Evolutionary conservation across 2,329 filamentous ascomycete genomes (phyloP).

Genomic region (Aspergillus sp.): DNA sequence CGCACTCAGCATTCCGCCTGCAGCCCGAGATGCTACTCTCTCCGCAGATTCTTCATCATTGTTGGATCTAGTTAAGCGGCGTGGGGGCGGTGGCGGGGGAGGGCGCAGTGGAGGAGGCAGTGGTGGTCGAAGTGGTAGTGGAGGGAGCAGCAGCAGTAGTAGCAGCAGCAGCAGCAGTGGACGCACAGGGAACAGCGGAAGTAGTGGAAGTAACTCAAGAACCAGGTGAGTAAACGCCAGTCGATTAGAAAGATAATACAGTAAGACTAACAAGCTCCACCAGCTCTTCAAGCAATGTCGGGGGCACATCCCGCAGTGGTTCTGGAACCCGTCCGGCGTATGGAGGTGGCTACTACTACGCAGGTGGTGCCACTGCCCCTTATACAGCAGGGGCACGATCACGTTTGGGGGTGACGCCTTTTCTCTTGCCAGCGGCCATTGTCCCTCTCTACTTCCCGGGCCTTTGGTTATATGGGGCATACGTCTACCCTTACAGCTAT

Average conservation of each 20-base stretch:
- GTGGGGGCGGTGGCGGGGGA: slow-evolving; percentile 50
- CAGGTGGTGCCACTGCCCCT: slow-evolving; percentile 55
- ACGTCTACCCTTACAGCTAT: slow-evolving; percentile 56
- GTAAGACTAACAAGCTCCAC: not conserved
- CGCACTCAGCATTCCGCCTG: slow-evolving; percentile 32
- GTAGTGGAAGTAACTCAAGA: slow-evolving; percentile 22
- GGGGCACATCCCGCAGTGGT: slow-evolving; percentile 37
- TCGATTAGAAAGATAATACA: not conserved
- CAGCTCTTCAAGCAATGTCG: slow-evolving; percentile 30
- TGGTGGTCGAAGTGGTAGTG: slow-evolving; percentile 29
- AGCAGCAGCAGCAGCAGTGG: slow-evolving; percentile 21
- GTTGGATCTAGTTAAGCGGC: slow-evolving; percentile 49
- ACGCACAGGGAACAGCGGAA: slow-evolving; percentile 24
- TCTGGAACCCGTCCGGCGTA: slow-evolving; percentile 50
- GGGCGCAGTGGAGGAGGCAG: slow-evolving; percentile 31
- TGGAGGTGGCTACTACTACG: slow-evolving; percentile 57
- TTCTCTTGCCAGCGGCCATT: slow-evolving; percentile 51
- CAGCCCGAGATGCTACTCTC: slow-evolving; percentile 20
- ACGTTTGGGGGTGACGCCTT: slow-evolving; percentile 52
- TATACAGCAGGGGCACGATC: slow-evolving; percentile 52
- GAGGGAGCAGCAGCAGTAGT: slow-evolving; percentile 25
- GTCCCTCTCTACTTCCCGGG: slow-evolving; percentile 52
- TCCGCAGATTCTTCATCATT: slow-evolving; percentile 17
- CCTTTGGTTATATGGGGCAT: slow-evolving; percentile 58
- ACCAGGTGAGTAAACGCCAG: slow-evolving; percentile 20